Evolutionary conservation across 331 rosid genomes (phyloP).

Genomic region (Quercus phellos): DNA sequence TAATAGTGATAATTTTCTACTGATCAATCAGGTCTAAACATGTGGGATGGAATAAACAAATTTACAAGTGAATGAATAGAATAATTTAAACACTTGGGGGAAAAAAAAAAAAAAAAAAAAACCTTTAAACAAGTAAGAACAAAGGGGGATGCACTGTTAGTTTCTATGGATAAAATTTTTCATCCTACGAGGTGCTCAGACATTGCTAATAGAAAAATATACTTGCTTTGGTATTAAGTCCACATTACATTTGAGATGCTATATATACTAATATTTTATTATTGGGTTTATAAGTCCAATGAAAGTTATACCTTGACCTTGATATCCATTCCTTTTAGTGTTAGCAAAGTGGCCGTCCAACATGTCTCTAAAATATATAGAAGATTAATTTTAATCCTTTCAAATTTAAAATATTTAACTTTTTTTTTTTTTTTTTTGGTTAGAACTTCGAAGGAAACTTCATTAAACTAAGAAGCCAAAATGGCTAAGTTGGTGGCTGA

Average conservation of each 20-base stretch:
- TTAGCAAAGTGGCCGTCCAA: slow-evolving; percentile 6
- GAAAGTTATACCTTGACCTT: slow-evolving; percentile 3
- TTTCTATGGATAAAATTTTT: neutral
- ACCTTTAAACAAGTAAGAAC: neutral
- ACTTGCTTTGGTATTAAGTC: neutral
- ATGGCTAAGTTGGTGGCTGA: no score
- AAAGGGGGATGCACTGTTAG: slow-evolving; percentile 55
- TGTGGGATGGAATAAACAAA: slow-evolving; percentile 30
- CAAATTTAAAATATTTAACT: no score
- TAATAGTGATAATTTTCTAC: slow-evolving; percentile 14
- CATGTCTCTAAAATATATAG: no score
- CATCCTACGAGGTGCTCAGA: neutral
- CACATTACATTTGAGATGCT: neutral
- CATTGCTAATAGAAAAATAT: neutral
- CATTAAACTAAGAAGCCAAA: no score
- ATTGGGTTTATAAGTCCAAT: slow-evolving; percentile 21
- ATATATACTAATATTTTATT: neutral
- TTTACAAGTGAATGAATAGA: neutral
- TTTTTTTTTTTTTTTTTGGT: no score
- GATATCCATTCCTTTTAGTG: slow-evolving; percentile 1
- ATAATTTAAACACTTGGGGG: no score
- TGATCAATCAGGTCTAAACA: slow-evolving; percentile 28
- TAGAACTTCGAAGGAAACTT: no score
- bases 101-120: no score
- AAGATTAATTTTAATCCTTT: no score